Base-by-base conservation (phyloP, 805 yeast genomes). In the Priceomyces melissophilus region DNA sequence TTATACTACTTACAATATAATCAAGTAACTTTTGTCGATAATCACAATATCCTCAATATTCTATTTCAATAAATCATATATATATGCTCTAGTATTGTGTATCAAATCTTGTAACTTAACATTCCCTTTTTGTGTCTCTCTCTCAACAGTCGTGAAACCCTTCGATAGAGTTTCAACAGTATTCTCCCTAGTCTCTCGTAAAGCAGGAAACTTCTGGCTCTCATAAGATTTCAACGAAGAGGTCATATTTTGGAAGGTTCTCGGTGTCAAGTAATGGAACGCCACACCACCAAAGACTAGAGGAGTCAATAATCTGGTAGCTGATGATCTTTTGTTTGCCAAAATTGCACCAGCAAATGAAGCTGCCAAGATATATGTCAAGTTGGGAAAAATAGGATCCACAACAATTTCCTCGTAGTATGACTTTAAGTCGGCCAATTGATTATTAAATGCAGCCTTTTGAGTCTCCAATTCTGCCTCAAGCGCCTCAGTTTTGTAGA, bases 271-370 rank as follows among this genome's bases (percentile, higher is more conserved):
- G 54, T 75, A 73, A 4, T 71, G 65, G 12, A 65, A 65, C 14
- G 64, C 48, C n/a, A 54, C 61, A 11, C 68, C 55, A 26, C 82
- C 84, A 47, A 79, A 69, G 0, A 67, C 37, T 11, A 75, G 38
- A 1, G 87, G 86, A 3, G 78, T 60, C 3, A 73, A 27, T 45
- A 79, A 75, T 47, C 87, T 68, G 4, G 73, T 29, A 1, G 78
- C 77, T 8, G 79, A 55, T 1, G 73, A 51, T 48, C 76, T 67
- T 46, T 66, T 73, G 42, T 70, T 67, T 11, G 69, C 76, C 27
- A 77, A 45, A 41, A 82, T 75, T 2, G 84, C 78, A 10, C 84
- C 84, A 2, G 78, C 52, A 45, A 82, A 71, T 3, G 81, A 60
- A 4, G 74, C 66, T 0, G 85, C 79, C 30, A 81, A 59, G 4